A percentile compares a stretch with the other conserved stretches of the same genome.
These are phyloP conservation scores for Penicillium polonicum DNA, from an alignment of 2,329 filamentous ascomycete genomes.

Conservation along the genomic window DNA sequence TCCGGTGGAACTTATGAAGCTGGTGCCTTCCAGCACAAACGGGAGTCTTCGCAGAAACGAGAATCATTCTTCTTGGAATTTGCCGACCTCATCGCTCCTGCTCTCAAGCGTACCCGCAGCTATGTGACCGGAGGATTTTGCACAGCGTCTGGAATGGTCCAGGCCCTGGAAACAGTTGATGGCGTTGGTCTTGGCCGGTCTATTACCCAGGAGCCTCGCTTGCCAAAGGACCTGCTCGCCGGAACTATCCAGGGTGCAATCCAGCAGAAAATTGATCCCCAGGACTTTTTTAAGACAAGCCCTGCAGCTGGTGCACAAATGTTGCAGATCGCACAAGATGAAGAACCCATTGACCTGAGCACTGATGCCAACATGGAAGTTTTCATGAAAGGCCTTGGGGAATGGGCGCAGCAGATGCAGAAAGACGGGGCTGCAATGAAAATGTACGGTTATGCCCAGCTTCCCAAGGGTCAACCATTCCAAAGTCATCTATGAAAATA, in stretches of 20 bases:
- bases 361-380: background rate
- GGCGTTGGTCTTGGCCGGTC: constrained; percentile 60
- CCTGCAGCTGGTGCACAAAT: constrained; percentile 22
- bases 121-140: constrained; percentile 61
- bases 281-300: constrained; percentile 75
- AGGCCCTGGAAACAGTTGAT: constrained; percentile 56
- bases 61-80: constrained; percentile 63
- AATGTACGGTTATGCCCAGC: background rate
- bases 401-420: background rate
- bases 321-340: constrained; percentile 24
- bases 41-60: constrained; percentile 56
- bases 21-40: constrained; percentile 52
- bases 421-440: background rate
- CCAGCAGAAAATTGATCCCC: constrained; percentile 73
- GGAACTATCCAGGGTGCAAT: constrained; percentile 36
- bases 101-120: constrained; percentile 24
- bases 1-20: constrained; percentile 60
- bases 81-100: constrained; percentile 53
- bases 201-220: constrained; percentile 49
- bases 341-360: constrained; percentile 26
- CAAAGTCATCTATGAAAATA: background rate
- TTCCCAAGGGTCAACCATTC: background rate
- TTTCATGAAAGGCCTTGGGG: background rate
- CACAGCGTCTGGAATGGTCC: constrained; percentile 57
- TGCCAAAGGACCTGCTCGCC: constrained; percentile 27